phyloP scores from a whole-genome alignment of 2,329 filamentous ascomycete species.

The Pyrenochaeta sp. region DNA sequence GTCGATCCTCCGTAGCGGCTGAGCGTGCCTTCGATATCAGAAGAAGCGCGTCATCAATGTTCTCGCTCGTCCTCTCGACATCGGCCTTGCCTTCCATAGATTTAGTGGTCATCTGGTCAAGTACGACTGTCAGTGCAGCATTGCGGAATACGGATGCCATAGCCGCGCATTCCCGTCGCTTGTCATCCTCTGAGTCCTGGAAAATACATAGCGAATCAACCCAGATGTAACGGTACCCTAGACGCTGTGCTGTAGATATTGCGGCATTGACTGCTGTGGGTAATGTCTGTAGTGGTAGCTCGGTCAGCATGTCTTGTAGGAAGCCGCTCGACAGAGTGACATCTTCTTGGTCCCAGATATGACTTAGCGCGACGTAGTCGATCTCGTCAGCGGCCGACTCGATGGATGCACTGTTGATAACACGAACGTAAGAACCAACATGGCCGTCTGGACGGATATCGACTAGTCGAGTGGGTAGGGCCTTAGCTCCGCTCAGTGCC shows the following conservation, averaged over 20 bases:
- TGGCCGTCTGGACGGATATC: slow-evolving; percentile 33
- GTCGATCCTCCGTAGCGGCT: slow-evolving; percentile 1
- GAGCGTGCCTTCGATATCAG: neutral
- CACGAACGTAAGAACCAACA: slow-evolving; percentile 21
- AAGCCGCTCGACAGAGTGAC: slow-evolving; percentile 29
- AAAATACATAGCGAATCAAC: slow-evolving; percentile 46
- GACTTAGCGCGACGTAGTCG: slow-evolving; percentile 42
- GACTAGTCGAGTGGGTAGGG: slow-evolving; percentile 44
- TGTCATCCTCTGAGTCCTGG: slow-evolving; percentile 44
- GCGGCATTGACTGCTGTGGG: slow-evolving; percentile 36
- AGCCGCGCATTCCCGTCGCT: slow-evolving; percentile 37
- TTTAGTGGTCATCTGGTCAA: slow-evolving; percentile 24
- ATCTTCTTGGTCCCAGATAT: slow-evolving; percentile 35
- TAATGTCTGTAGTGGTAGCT: slow-evolving; percentile 28
- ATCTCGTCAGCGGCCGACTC: slow-evolving; percentile 6
- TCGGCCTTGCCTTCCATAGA: neutral
- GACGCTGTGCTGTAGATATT: slow-evolving; percentile 32
- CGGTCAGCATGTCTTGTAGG: slow-evolving; percentile 21
- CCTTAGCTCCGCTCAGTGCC: slow-evolving; percentile 3
- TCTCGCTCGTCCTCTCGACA: neutral
- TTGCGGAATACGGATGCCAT: slow-evolving; percentile 48
- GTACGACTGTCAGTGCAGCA: slow-evolving; percentile 42
- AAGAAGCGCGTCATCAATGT: neutral
- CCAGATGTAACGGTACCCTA: slow-evolving; percentile 47
- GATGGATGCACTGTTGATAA: slow-evolving; percentile 35